These are phyloP conservation scores for Penicillium sp. DNA, from an alignment of 2,329 filamentous ascomycete genomes.

Conservation along the genomic window DNA sequence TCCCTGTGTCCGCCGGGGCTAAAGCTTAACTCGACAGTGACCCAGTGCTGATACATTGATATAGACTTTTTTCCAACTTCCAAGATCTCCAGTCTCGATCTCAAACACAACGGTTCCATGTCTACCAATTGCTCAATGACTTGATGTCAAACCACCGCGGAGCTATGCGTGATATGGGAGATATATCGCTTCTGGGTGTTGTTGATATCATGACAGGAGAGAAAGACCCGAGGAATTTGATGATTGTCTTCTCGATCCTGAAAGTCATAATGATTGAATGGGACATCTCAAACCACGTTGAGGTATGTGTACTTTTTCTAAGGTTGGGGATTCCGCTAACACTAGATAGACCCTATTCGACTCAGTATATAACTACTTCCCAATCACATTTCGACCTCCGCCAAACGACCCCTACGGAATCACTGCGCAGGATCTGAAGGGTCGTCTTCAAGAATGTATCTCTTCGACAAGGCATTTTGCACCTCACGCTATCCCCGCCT, in stretches of 20 bases:
- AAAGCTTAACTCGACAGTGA: neutral
- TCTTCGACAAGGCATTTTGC: constrained; percentile 61
- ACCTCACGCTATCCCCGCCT: constrained; percentile 64
- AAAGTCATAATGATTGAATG: constrained; percentile 67
- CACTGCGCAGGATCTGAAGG: constrained; percentile 65
- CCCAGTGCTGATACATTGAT: constrained; percentile 14
- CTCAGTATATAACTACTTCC: constrained; percentile 69
- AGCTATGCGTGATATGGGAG: constrained; percentile 56
- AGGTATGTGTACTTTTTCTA: constrained; percentile 40
- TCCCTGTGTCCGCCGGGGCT: constrained; percentile 11
- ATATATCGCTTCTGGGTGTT: constrained; percentile 60
- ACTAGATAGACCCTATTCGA: constrained; percentile 56
- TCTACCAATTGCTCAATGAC: constrained; percentile 60
- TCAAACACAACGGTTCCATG: constrained; percentile 63
- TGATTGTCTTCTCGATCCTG: constrained; percentile 67
- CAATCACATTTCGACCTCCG: constrained; percentile 67
- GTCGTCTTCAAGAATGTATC: constrained; percentile 62
- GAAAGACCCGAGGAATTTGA: constrained; percentile 67
- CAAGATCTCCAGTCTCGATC: constrained; percentile 59
- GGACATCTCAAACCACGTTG: constrained; percentile 59
- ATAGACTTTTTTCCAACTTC: constrained; percentile 51
- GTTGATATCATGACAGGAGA: constrained; percentile 65
- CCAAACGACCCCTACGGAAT: constrained; percentile 69
- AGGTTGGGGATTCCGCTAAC: constrained; percentile 15
- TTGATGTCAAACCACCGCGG: constrained; percentile 61